A percentile compares a stretch with the other conserved stretches of the same genome.
phyloP scores from a whole-genome alignment of 108 stramenopile species.

The Fistulifera solaris region DNA sequence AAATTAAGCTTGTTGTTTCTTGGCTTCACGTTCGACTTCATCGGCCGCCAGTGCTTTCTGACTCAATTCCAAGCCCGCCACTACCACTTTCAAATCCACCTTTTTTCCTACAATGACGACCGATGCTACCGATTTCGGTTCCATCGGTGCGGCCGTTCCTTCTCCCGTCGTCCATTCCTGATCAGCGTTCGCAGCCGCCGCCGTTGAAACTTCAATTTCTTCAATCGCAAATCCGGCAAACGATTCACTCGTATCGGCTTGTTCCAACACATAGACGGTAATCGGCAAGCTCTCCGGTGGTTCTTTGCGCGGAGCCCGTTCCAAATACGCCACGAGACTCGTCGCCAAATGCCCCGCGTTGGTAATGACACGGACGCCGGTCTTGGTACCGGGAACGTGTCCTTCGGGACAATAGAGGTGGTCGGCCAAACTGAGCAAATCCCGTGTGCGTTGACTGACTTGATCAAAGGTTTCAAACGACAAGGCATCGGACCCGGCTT shows the following conservation, averaged over 20 bases:
- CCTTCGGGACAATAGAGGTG: constrained; percentile 78
- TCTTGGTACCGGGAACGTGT: constrained; percentile 61
- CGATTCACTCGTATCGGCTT: constrained; percentile 25
- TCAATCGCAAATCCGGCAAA: constrained; percentile 83
- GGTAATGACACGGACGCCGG: constrained; percentile 73
- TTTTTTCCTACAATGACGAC: constrained; percentile 60
- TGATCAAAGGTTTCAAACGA: constrained; percentile 71
- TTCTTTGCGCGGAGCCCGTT: constrained; percentile 61
- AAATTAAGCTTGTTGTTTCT: constrained; percentile 12
- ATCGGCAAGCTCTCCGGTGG: constrained; percentile 57
- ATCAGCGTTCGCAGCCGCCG: constrained; percentile 7
- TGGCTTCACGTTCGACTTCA: constrained; percentile 59
- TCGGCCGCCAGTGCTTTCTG: constrained; percentile 71
- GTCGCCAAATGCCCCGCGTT: constrained; percentile 52
- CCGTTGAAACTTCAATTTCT: constrained; percentile 52
- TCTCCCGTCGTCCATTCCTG: constrained; percentile 11
- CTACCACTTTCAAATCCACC: constrained; percentile 46
- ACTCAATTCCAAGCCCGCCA: constrained; percentile 72
- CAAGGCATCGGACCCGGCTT: constrained; percentile 69
- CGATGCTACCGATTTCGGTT: constrained; percentile 71
- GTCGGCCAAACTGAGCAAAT: constrained; percentile 52
- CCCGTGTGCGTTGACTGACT: constrained; percentile 52
- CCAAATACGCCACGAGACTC: constrained; percentile 67
- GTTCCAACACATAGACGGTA: constrained; percentile 68
- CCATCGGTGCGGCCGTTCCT: constrained; percentile 19